Evolutionary conservation across 2,329 filamentous ascomycete genomes (phyloP), one percentile per base, ranked within the genome.

Genomic region (Nannizziopsis arthrosporioides): DNA sequence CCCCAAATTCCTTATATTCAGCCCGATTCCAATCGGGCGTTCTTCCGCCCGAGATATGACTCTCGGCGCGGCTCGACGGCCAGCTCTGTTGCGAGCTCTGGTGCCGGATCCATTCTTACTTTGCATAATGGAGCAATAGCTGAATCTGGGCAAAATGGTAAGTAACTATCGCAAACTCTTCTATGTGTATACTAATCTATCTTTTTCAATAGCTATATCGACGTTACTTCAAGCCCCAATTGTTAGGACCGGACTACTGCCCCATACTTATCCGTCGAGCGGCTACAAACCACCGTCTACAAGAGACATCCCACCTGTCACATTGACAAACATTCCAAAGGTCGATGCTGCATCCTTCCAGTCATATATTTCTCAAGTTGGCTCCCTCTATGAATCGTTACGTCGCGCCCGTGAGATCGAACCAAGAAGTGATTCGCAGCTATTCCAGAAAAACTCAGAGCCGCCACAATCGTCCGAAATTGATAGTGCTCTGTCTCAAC

Each of bases 271-370:
- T 27, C 54, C 83, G 2, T 78, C 85, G 1, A 84, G 79, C 57
- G 73, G 81, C 11, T 85, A 92, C 59, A 90, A 83, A 57, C 82
- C 85, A 11, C 90, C 90, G 0, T 93, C 87, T 1, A 75, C 85
- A 14, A 80, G 80, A 64, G 90, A 98, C 62, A 98, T 98, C 34
- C 90, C 90, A 1, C 90, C 90, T 0, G 92, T 98, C 0, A 82
- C 87, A 1, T 73, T 98, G 51, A 89, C 88, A 6, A 94, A 94
- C 57, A 85, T 96, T 40, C 77, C 82, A 9, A 84, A 84, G 57
- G 75, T 96, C 56, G 85, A 94, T 35, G 67, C 79, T 0, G 77
- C 82, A 53, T 82, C 84, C 49, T 98, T 98, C 63, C 81, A 81
- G 47, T 74, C 85, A 7, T 98, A 98, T 61, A 71, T 96, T 5